Evolutionary conservation across 1,284 basidiomycete genomes (phyloP), one percentile per base, ranked within the genome.

Genomic region (Heterobasidion parviporum): DNA sequence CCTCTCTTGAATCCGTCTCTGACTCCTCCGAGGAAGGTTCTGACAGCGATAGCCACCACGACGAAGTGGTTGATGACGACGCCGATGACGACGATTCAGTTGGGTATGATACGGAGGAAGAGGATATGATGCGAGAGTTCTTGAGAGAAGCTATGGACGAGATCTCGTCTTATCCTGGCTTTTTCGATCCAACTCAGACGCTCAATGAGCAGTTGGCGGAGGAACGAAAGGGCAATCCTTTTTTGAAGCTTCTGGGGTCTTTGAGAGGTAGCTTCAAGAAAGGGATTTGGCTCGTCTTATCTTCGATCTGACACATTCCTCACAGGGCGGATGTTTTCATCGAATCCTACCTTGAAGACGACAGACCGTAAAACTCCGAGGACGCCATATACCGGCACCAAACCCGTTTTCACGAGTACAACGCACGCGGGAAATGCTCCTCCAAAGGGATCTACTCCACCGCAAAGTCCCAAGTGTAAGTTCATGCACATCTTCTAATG

Each of bases 101-200:
- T 54, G 78, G 72, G 1, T 88, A 86, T 62, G 79, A 88, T 61
- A 79, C 79, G 6, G 87, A 87, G 51, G 77, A 84, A 55, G 87
- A 89, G 60, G 85, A 85, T 54, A 74, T 78, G 59, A 65, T 87
- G 32, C 72, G 82, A 18, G 80, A 82, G 36, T 66, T 83, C 68
- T 59, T 81, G 36, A 75, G 82, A 53, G 83, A 87, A 63, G 88
- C 87, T 6, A 87, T 89, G 84, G 82, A 88, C 58, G 71, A 76
- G 9, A 81, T 78, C 1, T 73, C 79, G 61, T 80, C 80, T 50
- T 74, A 72, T 55, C 71, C 77, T 9, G 84, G 83, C 55, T 81
- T 81, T 65, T 73, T 80, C 51, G 75, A 81, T 61, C 67, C 69
- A 20, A 70, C 70, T 10, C 67, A 72, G 20, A 65, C 70, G 5